Conservation (phyloP, 75 land plant species). For the Isoetes taiwanensis region DNA sequence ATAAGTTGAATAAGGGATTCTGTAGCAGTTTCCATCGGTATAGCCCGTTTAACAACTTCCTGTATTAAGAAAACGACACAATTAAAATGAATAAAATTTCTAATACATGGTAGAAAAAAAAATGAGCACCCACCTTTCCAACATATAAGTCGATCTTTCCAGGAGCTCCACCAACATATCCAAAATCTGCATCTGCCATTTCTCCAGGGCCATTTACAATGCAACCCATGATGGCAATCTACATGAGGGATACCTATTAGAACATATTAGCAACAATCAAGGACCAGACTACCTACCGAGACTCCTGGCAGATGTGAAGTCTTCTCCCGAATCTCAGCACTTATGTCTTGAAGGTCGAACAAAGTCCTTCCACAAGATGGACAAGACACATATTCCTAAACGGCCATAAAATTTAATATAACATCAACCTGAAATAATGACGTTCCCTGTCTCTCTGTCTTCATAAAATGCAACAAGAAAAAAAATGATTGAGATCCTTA, state of each 20-base stretch:
- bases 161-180: slow-evolving; percentile 95
- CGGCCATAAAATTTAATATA: background rate
- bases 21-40: slow-evolving; percentile 81
- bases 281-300: slow-evolving; percentile 37
- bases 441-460: background rate
- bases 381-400: slow-evolving; percentile 97
- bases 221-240: slow-evolving; percentile 99
- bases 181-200: slow-evolving; percentile 99
- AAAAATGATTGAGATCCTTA: slow-evolving; percentile 14
- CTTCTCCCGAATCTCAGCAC: slow-evolving; percentile 89
- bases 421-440: background rate
- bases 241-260: slow-evolving; percentile 5
- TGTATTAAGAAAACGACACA: slow-evolving; percentile 16
- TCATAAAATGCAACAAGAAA: background rate
- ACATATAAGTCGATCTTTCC: slow-evolving; percentile 97
- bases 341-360: slow-evolving; percentile 95
- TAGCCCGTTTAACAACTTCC: slow-evolving; percentile 78
- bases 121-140: slow-evolving; percentile 57
- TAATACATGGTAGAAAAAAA: background rate
- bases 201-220: slow-evolving; percentile 99
- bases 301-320: slow-evolving; percentile 96
- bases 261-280: background rate
- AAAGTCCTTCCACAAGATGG: slow-evolving; percentile 97
- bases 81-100: background rate
- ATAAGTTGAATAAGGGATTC: slow-evolving; percentile 85